These are phyloP conservation scores for Haplographium delicatum DNA, from an alignment of 495 filamentous ascomycete species.

Conservation along the genomic window DNA sequence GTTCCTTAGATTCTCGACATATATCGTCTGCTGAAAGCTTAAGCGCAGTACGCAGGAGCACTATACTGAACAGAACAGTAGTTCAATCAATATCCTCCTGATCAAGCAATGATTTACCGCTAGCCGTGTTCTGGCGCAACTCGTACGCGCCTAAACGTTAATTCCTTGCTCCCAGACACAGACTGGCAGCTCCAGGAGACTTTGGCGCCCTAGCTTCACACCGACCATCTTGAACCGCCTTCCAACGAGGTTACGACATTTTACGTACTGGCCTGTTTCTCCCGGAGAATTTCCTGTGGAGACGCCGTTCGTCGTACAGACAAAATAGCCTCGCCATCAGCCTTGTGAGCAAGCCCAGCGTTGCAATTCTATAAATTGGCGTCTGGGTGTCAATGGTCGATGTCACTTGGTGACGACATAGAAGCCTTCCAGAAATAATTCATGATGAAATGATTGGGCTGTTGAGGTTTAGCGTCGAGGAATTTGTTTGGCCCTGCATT, in stretches of 20 bases:
- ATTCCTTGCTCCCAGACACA: not conserved
- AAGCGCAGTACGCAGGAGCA: not conserved
- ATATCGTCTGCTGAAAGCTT: not conserved
- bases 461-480: not conserved
- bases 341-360: not conserved
- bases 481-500: not conserved
- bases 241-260: constrained; percentile 2
- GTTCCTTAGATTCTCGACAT: not conserved
- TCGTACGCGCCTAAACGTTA: not conserved
- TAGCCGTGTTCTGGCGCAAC: too few species aligned
- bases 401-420: constrained; percentile 4
- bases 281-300: not conserved
- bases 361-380: not conserved
- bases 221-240: not conserved
- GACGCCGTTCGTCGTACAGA: not conserved
- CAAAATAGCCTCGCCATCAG: not conserved
- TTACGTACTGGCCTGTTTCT: too few species aligned
- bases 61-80: not conserved
- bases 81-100: not conserved
- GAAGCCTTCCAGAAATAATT: constrained; percentile 4
- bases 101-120: too few species aligned
- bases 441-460: not conserved
- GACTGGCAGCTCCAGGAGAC: not conserved
- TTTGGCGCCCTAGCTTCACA: not conserved
- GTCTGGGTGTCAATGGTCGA: not conserved